Percentiles rank a stretch among this genome's conserved stretches.
Conservation (phyloP, 768 basidiomycete species). For the Boletus sp. region DNA sequence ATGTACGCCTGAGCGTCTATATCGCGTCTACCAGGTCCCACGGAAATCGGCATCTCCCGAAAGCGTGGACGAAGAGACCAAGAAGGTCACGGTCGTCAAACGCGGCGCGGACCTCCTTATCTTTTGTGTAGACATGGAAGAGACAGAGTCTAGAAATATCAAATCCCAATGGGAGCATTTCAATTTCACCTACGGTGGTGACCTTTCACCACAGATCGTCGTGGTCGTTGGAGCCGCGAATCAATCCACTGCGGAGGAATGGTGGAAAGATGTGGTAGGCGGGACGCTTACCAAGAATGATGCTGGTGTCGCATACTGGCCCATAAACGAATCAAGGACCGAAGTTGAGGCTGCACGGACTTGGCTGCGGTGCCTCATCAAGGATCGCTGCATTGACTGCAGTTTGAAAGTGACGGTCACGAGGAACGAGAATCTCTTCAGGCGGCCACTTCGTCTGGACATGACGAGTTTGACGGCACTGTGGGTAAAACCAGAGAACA, state of each 20-base stretch:
- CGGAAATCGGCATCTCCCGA: neutral
- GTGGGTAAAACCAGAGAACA: slow-evolving; percentile 11
- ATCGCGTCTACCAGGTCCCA: slow-evolving; percentile 26
- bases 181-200: slow-evolving; percentile 25
- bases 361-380: slow-evolving; percentile 17
- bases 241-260: slow-evolving; percentile 17
- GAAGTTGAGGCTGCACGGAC: neutral
- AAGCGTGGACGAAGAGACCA: slow-evolving; percentile 5
- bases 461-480: slow-evolving; percentile 5
- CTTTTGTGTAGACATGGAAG: slow-evolving; percentile 20
- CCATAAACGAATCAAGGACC: neutral
- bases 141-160: neutral
- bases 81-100: slow-evolving; percentile 10
- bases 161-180: slow-evolving; percentile 29
- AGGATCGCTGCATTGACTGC: slow-evolving; percentile 22
- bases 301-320: slow-evolving; percentile 12
- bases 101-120: slow-evolving; percentile 28
- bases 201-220: slow-evolving; percentile 27
- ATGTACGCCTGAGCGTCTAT: slow-evolving; percentile 6
- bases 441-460: slow-evolving; percentile 12
- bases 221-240: slow-evolving; percentile 19
- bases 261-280: slow-evolving; percentile 18
- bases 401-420: slow-evolving; percentile 4
- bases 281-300: slow-evolving; percentile 1
- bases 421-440: slow-evolving; percentile 15